Base-by-base conservation (phyloP, 805 yeast species). In the Scheffersomyces coipomensis region DNA sequence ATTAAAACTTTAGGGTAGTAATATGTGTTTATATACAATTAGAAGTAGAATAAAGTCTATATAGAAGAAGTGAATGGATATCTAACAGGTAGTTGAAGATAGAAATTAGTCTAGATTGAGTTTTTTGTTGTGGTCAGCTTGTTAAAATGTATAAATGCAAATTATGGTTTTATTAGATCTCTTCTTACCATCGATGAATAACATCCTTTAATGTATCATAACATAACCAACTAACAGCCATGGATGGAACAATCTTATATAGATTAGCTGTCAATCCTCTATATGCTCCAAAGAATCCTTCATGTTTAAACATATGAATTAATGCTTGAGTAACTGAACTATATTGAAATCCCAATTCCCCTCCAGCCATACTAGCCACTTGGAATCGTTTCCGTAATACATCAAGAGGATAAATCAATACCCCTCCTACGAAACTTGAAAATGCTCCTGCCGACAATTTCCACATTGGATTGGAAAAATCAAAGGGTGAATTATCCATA, bases 161-260 rank as follows among this genome's bases (percentile, higher is more conserved):
- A n/a, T n/a, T n/a, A n/a, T n/a, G n/a, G n/a, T n/a, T n/a, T n/a
- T n/a, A n/a, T n/a, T n/a, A n/a, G n/a, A n/a, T n/a, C n/a, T n/a
- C n/a, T n/a, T n/a, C n/a, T n/a, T 42, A 63, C 73, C 73, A 66
- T 4, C 41, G 30, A 3, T 51, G 56, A 16, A 70, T 58, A 19
- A 46, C 41, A 10, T 56, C 85, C 50, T 81, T 79, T 37, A 87
- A 70, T 23, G 83, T 63, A 48, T 95, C 98, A 59, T 80, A 83
- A 45, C 86, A 80, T 50, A 89, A 70, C 96, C 97, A 91, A 44
- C 91, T 88, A 13, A 90, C 88, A 3, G 98, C 98, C 90, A 93
- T 91, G 11, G 93, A 82, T 0, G 98, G 97, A 34, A 88, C 85
- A 3, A 91, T 93, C 58, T 90, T 91, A 71, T 86, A 83, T 58